A percentile compares a stretch with the other conserved stretches of the same genome.
These are phyloP conservation scores for Byssoonygena ceratinophila DNA, from an alignment of 2,329 filamentous ascomycete species.

Conservation along the genomic window DNA sequence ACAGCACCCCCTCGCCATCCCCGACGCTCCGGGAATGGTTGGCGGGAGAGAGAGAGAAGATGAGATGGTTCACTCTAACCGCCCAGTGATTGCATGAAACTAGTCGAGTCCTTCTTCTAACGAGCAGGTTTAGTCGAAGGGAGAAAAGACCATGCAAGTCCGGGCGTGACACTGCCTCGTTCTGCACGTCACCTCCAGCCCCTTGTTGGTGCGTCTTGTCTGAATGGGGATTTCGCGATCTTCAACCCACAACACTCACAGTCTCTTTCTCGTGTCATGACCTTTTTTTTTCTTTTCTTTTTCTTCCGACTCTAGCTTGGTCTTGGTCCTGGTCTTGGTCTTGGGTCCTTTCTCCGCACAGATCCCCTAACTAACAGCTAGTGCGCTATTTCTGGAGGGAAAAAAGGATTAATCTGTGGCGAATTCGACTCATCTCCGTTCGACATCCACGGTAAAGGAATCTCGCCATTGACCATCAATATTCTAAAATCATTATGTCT, in stretches of 20 bases:
- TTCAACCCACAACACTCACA: slow-evolving; percentile 1
- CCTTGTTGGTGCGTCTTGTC: too few relatives aligned
- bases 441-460: too few relatives aligned
- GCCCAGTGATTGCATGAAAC: not conserved
- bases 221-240: too few relatives aligned
- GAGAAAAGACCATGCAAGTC: not conserved
- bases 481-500: not conserved
- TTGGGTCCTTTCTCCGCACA: too few relatives aligned
- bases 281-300: not conserved
- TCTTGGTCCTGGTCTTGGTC: too few relatives aligned
- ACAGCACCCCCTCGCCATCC: not conserved
- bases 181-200: slow-evolving; percentile 8
- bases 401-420: too few relatives aligned
- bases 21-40: not conserved
- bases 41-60: not conserved
- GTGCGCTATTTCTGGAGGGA: slow-evolving; percentile 2
- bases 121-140: not conserved
- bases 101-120: too few relatives aligned
- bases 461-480: not conserved
- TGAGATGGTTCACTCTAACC: too few relatives aligned
- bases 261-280: slow-evolving; percentile 5
- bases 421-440: too few relatives aligned
- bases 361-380: too few relatives aligned
- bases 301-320: not conserved
- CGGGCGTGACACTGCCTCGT: slow-evolving; percentile 12